These are phyloP conservation scores for Selenicereus undatus DNA, from an alignment of 148 eudicot species.

Conservation along the genomic window DNA sequence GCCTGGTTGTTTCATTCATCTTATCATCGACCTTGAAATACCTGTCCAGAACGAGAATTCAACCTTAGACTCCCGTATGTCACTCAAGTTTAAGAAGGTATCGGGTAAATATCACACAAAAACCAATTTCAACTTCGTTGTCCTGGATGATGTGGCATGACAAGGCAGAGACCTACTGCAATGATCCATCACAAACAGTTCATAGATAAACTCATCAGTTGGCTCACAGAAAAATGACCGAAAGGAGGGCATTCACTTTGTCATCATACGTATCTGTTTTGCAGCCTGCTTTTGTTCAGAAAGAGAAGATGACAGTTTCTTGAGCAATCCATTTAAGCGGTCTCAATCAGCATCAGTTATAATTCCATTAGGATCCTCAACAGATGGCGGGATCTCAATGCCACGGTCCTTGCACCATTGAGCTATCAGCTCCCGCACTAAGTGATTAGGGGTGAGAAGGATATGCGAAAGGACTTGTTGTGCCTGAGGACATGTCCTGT, in stretches of 20 bases:
- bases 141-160: no score
- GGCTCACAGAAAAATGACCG: conserved; percentile 41
- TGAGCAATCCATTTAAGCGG: conserved; percentile 39
- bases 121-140: no score
- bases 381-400: conserved; percentile 38
- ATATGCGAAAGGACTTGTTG: conserved; percentile 64
- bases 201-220: neutral
- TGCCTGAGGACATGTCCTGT: conserved; percentile 61
- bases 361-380: conserved; percentile 31
- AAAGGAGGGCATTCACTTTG: conserved; percentile 34
- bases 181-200: no score
- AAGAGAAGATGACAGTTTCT: conserved; percentile 51
- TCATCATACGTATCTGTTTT: conserved; percentile 41
- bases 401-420: conserved; percentile 67
- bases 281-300: conserved; percentile 63
- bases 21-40: no score
- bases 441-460: conserved; percentile 56
- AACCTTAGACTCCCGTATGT: no score
- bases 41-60: no score
- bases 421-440: conserved; percentile 54
- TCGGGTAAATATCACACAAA: no score
- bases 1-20: no score
- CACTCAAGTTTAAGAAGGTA: no score
- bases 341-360: conserved; percentile 47
- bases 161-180: no score